phyloP scores from a whole-genome alignment of 495 filamentous ascomycete species.

The Elaphomyces granulatus region DNA sequence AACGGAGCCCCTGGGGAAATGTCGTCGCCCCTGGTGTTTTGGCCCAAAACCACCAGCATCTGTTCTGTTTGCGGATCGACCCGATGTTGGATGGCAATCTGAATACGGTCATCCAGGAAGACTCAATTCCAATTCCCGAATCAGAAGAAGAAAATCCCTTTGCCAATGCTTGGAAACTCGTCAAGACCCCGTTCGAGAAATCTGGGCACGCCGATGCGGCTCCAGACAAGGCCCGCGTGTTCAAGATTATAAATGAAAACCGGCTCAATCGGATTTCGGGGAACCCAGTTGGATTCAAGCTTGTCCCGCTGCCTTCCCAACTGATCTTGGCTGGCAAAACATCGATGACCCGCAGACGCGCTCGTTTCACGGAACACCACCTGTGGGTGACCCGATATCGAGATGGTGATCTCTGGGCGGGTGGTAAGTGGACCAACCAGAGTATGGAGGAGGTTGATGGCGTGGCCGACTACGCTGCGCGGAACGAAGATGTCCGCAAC shows the following conservation, averaged over 20 bases:
- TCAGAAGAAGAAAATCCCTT: slow-evolving; percentile 49
- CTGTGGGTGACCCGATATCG: slow-evolving; percentile 56
- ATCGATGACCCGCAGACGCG: slow-evolving; percentile 52
- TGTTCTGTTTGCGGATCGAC: slow-evolving; percentile 68
- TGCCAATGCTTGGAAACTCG: slow-evolving; percentile 49
- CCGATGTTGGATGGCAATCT: slow-evolving; percentile 52
- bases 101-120: slow-evolving; percentile 50
- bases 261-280: slow-evolving; percentile 49
- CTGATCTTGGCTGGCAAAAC: slow-evolving; percentile 53
- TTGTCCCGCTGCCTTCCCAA: slow-evolving; percentile 51
- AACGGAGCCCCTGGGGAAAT: slow-evolving; percentile 50
- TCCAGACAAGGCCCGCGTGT: slow-evolving; percentile 40
- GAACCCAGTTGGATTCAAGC: slow-evolving; percentile 56
- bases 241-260: slow-evolving; percentile 53
- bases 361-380: slow-evolving; percentile 59
- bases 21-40: slow-evolving; percentile 64
- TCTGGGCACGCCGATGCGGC: slow-evolving; percentile 48
- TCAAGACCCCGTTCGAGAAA: slow-evolving; percentile 37
- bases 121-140: slow-evolving; percentile 49
- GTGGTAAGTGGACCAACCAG: slow-evolving; percentile 68
- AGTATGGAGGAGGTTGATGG: slow-evolving; percentile 34
- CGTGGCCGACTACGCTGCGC: slow-evolving; percentile 26
- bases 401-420: slow-evolving; percentile 61
- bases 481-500: slow-evolving; percentile 24
- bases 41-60: slow-evolving; percentile 59